Conservation (phyloP, 2,329 filamentous ascomycete genomes). For the Chaetomium sp. region DNA sequence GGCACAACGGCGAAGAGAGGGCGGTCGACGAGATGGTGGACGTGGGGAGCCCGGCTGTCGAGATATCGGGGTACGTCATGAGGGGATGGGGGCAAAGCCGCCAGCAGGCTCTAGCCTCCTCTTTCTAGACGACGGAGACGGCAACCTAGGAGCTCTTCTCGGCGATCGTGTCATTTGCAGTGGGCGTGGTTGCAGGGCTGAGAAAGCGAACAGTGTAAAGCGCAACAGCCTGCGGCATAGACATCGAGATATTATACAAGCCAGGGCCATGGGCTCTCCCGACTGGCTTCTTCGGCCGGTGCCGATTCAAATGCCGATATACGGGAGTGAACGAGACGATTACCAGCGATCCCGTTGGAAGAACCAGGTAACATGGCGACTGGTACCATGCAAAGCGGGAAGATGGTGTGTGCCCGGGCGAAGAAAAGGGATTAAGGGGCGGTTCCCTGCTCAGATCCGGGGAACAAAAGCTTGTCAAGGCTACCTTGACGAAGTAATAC, state of each 20-base stretch:
- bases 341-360: constrained; percentile 24
- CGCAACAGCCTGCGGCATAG: no score
- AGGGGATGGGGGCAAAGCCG: background rate
- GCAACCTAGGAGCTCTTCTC: background rate
- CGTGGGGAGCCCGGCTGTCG: background rate
- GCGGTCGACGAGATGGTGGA: background rate
- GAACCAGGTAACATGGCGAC: constrained; percentile 18
- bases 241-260: constrained; percentile 23
- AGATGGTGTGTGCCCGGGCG: background rate
- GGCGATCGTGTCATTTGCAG: background rate
- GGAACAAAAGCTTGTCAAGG: background rate
- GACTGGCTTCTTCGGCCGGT: background rate
- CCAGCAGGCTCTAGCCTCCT: background rate
- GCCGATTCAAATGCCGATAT: constrained; percentile 2
- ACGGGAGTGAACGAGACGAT: constrained; percentile 22
- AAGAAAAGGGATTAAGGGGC: background rate
- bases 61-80: background rate
- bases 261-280: constrained; percentile 25
- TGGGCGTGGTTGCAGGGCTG: background rate
- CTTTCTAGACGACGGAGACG: constrained; percentile 2
- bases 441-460: background rate
- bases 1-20: background rate
- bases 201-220: constrained; percentile 1
- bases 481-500: background rate
- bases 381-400: constrained; percentile 1